These are phyloP conservation scores for Mycena olivaceomarginata DNA, from an alignment of 768 basidiomycete species.

Conservation along the genomic window DNA sequence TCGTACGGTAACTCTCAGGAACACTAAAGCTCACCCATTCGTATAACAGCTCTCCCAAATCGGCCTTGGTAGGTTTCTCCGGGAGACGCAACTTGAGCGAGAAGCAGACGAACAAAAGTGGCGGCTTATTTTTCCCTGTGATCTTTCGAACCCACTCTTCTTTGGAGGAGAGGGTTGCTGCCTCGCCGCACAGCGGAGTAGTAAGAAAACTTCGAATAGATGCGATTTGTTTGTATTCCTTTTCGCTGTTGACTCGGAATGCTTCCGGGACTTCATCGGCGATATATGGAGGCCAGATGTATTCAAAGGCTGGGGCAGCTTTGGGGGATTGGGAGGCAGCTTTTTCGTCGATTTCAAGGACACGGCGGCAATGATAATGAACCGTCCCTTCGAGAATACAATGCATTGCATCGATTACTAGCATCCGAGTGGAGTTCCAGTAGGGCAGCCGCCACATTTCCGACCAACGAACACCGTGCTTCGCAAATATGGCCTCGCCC, in stretches of 20 bases:
- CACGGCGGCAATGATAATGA: slow-evolving; percentile 39
- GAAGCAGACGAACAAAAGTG: neutral
- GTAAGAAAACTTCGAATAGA: too few species aligned
- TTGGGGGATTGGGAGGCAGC: neutral
- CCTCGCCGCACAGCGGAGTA: too few species aligned
- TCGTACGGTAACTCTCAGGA: too few species aligned
- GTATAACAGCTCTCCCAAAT: neutral
- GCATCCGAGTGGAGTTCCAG: slow-evolving; percentile 47
- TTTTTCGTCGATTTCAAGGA: slow-evolving; percentile 41
- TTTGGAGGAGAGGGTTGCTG: neutral
- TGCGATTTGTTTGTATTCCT: too few species aligned
- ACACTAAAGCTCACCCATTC: too few species aligned
- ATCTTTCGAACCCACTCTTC: neutral
- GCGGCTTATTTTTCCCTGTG: neutral
- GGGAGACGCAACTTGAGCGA: neutral
- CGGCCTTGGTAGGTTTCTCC: neutral
- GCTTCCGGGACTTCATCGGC: neutral
- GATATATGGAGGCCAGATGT: slow-evolving; percentile 10
- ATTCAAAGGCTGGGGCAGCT: slow-evolving; percentile 6
- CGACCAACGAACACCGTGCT: too few species aligned
- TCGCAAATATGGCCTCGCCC: too few species aligned
- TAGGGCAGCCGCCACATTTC: too few species aligned
- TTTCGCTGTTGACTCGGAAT: neutral
- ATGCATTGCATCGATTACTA: slow-evolving; percentile 56
- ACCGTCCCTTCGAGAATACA: slow-evolving; percentile 48